These are phyloP conservation scores for Phytopythium delawarense DNA, from an alignment of 352 stramenopile species.

Conservation along the genomic window DNA sequence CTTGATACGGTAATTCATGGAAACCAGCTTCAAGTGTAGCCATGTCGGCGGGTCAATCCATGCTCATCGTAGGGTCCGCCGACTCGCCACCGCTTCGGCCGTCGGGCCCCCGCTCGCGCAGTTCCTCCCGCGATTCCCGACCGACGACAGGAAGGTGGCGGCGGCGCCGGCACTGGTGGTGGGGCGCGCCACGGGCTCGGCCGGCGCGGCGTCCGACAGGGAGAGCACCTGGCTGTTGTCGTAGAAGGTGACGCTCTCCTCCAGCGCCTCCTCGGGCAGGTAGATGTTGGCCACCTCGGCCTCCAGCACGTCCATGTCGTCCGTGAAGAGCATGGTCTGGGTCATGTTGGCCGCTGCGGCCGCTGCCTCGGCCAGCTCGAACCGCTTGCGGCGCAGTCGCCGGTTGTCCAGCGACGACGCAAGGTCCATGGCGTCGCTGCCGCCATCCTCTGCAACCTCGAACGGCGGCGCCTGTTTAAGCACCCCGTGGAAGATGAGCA, in stretches of 20 bases:
- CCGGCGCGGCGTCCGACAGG: slow-evolving; percentile 42
- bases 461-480: slow-evolving; percentile 41
- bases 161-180: slow-evolving; percentile 41
- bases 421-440: slow-evolving; percentile 5
- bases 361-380: slow-evolving; percentile 39
- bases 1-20: too few relatives aligned
- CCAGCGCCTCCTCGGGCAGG: slow-evolving; percentile 52
- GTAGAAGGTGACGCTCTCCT: slow-evolving; percentile 67
- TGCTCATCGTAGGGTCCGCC: neutral
- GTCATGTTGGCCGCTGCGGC: slow-evolving; percentile 51
- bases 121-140: neutral
- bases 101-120: neutral
- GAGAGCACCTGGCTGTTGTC: slow-evolving; percentile 70
- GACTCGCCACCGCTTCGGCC: neutral
- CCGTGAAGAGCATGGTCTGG: slow-evolving; percentile 72
- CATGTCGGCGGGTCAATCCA: neutral
- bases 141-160: neutral
- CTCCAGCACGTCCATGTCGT: slow-evolving; percentile 56
- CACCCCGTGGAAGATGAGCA: slow-evolving; percentile 67
- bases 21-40: neutral
- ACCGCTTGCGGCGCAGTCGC: slow-evolving; percentile 30
- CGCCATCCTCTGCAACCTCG: slow-evolving; percentile 20
- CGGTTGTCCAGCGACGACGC: slow-evolving; percentile 29
- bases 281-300: slow-evolving; percentile 48
- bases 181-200: slow-evolving; percentile 33